Evolutionary conservation across 192 early-diverging fungal species (phyloP).

Genomic region (Coemansia sp.): DNA sequence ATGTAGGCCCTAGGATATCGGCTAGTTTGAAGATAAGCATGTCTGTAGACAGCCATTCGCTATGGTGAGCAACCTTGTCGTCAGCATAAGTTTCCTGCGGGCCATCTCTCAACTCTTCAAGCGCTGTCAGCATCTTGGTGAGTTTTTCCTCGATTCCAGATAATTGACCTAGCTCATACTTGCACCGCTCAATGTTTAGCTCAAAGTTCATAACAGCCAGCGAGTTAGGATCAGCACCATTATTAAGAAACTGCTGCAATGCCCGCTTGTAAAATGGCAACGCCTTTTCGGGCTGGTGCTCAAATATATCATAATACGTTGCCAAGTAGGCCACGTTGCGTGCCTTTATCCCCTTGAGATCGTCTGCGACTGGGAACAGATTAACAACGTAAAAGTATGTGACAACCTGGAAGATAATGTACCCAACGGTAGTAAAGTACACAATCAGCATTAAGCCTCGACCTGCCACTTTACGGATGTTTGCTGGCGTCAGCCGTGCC

Average conservation of each 20-base stretch:
- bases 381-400: constrained; percentile 33
- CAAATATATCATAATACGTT: constrained; percentile 29
- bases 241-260: constrained; percentile 8
- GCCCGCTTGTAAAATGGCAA: constrained; percentile 22
- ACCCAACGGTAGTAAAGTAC: constrained; percentile 1
- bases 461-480: constrained; percentile 6
- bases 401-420: constrained; percentile 17
- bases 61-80: constrained; percentile 9
- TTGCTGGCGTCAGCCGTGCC: constrained; percentile 15
- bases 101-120: not conserved
- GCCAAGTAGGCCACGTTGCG: constrained; percentile 34
- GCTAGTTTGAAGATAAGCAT: constrained; percentile 19
- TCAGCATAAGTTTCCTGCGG: constrained; percentile 10
- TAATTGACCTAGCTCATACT: constrained; percentile 12
- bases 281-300: constrained; percentile 18
- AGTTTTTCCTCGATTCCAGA: constrained; percentile 11
- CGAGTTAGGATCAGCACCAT: constrained; percentile 9
- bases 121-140: constrained; percentile 8
- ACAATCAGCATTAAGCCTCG: constrained; percentile 3
- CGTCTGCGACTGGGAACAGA: constrained; percentile 28
- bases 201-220: constrained; percentile 26
- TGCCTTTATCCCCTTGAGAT: constrained; percentile 6
- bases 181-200: constrained; percentile 35
- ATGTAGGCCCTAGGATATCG: constrained; percentile 17
- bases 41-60: constrained; percentile 14